These are phyloP conservation scores for Monilinia fructigena DNA, from an alignment of 2,329 filamentous ascomycete species.

Conservation along the genomic window DNA sequence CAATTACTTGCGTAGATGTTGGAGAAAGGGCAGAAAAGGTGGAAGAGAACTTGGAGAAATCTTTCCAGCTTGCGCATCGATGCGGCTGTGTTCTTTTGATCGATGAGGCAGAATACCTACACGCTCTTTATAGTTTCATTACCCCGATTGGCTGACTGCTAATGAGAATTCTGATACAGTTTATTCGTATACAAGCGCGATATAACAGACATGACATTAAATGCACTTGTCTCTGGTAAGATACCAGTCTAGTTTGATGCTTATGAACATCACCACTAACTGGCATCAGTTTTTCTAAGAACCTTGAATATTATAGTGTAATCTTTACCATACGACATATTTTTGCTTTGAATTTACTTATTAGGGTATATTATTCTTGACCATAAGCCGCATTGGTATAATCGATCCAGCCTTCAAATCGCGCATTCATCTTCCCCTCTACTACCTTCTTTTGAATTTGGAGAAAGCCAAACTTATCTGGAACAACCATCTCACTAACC, in stretches of 20 bases:
- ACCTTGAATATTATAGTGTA: too few relatives aligned
- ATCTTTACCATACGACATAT: too few relatives aligned
- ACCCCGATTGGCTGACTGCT: too few relatives aligned
- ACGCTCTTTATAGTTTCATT: too few relatives aligned
- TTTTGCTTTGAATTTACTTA: not conserved
- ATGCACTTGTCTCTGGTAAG: too few relatives aligned
- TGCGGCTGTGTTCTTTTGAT: slow-evolving; percentile 30
- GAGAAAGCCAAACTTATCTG: slow-evolving; percentile 18
- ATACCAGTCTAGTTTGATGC: too few relatives aligned
- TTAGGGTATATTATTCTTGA: slow-evolving; percentile 44
- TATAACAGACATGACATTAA: not conserved
- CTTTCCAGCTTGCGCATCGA: slow-evolving; percentile 27
- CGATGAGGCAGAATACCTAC: slow-evolving; percentile 24
- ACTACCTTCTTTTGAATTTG: slow-evolving; percentile 31
- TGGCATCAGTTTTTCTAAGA: not conserved
- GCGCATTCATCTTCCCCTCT: slow-evolving; percentile 41
- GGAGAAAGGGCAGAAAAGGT: slow-evolving; percentile 63
- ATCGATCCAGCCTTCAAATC: slow-evolving; percentile 44
- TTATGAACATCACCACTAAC: too few relatives aligned
- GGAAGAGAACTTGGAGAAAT: slow-evolving; percentile 45
- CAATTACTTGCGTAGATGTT: slow-evolving; percentile 64
- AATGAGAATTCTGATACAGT: slow-evolving; percentile 20
- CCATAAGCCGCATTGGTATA: slow-evolving; percentile 42
- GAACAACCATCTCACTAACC: slow-evolving; percentile 20
- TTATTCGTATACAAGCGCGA: slow-evolving; percentile 40